These are phyloP conservation scores for Ophiostoma sp. DNA, from an alignment of 2,329 filamentous ascomycete genomes.

Conservation along the genomic window DNA sequence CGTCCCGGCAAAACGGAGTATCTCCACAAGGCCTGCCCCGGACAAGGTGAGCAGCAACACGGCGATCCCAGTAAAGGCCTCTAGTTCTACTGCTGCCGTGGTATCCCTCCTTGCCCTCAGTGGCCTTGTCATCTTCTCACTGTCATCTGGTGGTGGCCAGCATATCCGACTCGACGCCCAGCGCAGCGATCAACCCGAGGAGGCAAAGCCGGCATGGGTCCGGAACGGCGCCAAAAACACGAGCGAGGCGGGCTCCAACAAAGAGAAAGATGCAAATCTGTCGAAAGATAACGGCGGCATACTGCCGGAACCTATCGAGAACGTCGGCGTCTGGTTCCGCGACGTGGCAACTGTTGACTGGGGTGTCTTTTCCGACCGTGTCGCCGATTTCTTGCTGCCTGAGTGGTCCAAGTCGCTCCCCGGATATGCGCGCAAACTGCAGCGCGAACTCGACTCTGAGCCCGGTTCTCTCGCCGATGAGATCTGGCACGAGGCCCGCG, in stretches of 20 bases:
- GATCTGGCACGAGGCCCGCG: constrained; percentile 87
- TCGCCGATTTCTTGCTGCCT: constrained; percentile 70
- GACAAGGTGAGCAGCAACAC: not conserved
- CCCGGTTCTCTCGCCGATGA: constrained; percentile 85
- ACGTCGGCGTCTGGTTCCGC: constrained; percentile 40
- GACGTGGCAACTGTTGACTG: constrained; percentile 51
- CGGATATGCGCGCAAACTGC: constrained; percentile 72
- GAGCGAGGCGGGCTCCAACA: constrained; percentile 17
- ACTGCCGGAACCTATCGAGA: not conserved
- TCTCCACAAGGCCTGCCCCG: not conserved
- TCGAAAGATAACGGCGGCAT: constrained; percentile 41
- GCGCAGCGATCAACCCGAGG: not conserved
- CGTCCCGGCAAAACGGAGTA: constrained; percentile 1
- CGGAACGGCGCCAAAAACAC: constrained; percentile 48
- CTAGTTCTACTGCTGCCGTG: not conserved
- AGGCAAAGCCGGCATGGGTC: constrained; percentile 13
- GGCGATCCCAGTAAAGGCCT: not conserved
- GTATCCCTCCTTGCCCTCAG: constrained; percentile 14
- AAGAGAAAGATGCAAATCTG: not conserved
- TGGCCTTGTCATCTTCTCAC: constrained; percentile 14
- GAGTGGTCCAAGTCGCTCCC: constrained; percentile 76
- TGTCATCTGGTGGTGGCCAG: constrained; percentile 3
- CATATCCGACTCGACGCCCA: constrained; percentile 19
- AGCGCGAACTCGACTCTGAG: constrained; percentile 79
- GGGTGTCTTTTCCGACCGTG: constrained; percentile 47